These are phyloP conservation scores for Nigrospora sphaerica DNA, from an alignment of 2,329 filamentous ascomycete species.

Conservation along the genomic window DNA sequence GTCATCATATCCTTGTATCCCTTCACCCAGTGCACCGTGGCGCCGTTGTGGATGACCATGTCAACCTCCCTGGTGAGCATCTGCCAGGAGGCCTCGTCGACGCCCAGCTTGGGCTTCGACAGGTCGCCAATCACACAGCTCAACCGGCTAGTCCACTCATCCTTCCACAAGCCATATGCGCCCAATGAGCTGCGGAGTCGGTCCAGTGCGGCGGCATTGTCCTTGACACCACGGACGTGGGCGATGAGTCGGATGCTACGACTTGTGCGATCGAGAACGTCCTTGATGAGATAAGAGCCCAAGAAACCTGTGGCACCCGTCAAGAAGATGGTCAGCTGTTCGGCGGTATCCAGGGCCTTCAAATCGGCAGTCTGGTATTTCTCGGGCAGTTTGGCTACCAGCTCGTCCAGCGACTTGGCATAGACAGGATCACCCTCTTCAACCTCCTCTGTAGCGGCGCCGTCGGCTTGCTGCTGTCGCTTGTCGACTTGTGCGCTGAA, in stretches of 20 bases:
- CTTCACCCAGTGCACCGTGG: slow-evolving; percentile 74
- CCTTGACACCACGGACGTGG: slow-evolving; percentile 63
- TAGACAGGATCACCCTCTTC: slow-evolving; percentile 37
- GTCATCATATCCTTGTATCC: slow-evolving; percentile 65
- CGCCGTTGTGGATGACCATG: slow-evolving; percentile 75
- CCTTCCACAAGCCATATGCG: slow-evolving; percentile 75
- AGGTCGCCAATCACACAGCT: slow-evolving; percentile 68
- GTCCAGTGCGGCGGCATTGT: slow-evolving; percentile 49
- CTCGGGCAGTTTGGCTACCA: slow-evolving; percentile 30
- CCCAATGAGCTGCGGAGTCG: slow-evolving; percentile 61
- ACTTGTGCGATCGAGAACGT: slow-evolving; percentile 58
- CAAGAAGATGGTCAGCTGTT: slow-evolving; percentile 58
- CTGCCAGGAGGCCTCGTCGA: slow-evolving; percentile 61
- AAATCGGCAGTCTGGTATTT: slow-evolving; percentile 25
- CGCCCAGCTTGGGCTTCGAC: slow-evolving; percentile 63
- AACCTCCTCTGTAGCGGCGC: slow-evolving; percentile 9
- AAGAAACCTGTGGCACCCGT: slow-evolving; percentile 90
- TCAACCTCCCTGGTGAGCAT: slow-evolving; percentile 60
- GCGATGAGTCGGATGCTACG: slow-evolving; percentile 59
- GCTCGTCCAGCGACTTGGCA: slow-evolving; percentile 39
- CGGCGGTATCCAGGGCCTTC: slow-evolving; percentile 6
- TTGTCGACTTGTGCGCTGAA: slow-evolving; percentile 47
- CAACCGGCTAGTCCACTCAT: slow-evolving; percentile 59
- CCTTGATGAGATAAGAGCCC: slow-evolving; percentile 70
- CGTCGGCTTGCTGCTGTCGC: slow-evolving; percentile 13